Evolutionary conservation across 1,139 yeast genomes (phyloP), one percentile per base, ranked within the genome.

Genomic region (Pichiaceae sp.): DNA sequence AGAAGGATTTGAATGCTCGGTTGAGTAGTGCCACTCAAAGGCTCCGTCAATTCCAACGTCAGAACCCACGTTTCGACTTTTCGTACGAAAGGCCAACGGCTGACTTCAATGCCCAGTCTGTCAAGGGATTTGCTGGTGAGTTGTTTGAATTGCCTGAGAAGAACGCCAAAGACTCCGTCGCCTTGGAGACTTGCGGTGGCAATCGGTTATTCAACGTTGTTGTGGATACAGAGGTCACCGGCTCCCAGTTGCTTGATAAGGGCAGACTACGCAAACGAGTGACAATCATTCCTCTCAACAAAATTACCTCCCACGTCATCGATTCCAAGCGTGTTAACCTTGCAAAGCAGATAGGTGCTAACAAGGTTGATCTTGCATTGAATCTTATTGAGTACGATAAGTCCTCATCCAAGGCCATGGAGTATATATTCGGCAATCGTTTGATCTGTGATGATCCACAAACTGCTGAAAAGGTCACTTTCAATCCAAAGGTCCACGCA

Each of bases 151-250:
- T 93, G 20, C 73, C 72, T 17, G 76, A 77, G 40, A 54, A 66
- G 2, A 75, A 82, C 40, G 59, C 63, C 36, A 71, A 74, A 26
- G 78, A 80, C 41, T 82, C 95, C 0, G 69, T 81, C 31, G 98
- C 98, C 0, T 64, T 93, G 33, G 97, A 93, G 57, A 81, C 85
- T 2, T 83, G 96, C 59, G 98, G 97, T 4, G 98, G 98, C 34
- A 94, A 91, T 3, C 69, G 93, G 47, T 62, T 93, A 29, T 93
- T 78, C 57, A 87, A 89, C 52, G 87, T 93, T 29, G 87, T 93
- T 36, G 98, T 93, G 25, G 96, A 89, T 50, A 80, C 75, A 38
- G 93, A 93, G 40, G 76, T 68, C 19, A 81, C 86, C 4, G 98
- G 95, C 7, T 71, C 95, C 0, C 81, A 80, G 42, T 62, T 93